These are phyloP conservation scores for Escallonia herrerae DNA, from an alignment of 129 eudicot species.

Conservation along the genomic window DNA sequence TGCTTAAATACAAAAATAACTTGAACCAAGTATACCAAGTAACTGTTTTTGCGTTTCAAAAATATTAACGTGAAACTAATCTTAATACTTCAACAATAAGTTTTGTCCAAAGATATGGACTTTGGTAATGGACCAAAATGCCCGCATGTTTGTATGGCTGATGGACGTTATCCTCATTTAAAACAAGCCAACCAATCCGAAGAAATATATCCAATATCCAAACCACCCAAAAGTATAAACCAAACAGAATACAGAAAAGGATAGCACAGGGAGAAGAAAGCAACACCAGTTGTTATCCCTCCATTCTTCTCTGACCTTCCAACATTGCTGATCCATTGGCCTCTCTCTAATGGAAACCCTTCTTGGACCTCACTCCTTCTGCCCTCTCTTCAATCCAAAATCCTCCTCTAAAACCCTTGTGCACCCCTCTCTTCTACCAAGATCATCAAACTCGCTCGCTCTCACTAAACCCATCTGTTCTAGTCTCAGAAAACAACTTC, in stretches of 20 bases:
- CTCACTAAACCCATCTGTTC: conserved; percentile 51
- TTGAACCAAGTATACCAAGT: no score
- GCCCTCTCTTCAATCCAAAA: conserved; percentile 51
- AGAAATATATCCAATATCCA: conserved; percentile 33
- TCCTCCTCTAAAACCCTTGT: conserved; percentile 18
- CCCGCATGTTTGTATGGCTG: conserved; percentile 1
- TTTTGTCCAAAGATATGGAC: no score
- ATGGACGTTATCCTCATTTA: conserved; percentile 43
- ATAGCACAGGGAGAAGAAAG: not conserved
- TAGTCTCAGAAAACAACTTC: conserved; percentile 38
- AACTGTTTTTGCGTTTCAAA: no score
- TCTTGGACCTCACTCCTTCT: conserved; percentile 68
- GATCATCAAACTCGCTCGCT: conserved; percentile 36
- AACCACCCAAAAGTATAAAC: conserved; percentile 48
- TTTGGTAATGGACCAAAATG: conserved; percentile 7
- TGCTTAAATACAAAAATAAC: no score
- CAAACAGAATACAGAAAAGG: conserved; percentile 14
- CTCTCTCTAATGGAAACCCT: conserved; percentile 72
- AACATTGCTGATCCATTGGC: not conserved
- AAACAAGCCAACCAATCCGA: conserved; percentile 43
- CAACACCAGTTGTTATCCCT: conserved; percentile 1
- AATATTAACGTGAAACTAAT: no score
- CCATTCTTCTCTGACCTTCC: conserved; percentile 6
- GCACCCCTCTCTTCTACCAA: conserved; percentile 24
- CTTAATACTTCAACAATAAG: no score